These are phyloP conservation scores for Candida dajiaensis DNA, from an alignment of 805 yeast genomes.

Conservation along the genomic window DNA sequence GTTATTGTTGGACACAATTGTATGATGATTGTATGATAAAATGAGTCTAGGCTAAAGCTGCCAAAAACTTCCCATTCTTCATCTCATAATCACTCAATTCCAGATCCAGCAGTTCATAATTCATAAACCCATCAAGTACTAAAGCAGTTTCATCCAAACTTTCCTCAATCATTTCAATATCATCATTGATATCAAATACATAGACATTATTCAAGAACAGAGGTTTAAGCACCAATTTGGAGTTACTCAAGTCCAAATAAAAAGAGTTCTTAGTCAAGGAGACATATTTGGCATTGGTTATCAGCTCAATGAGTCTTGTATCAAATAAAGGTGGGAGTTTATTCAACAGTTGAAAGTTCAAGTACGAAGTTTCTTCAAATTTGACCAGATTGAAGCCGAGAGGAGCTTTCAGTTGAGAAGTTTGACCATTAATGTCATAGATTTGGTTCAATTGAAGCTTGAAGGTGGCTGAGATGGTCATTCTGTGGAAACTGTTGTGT, in stretches of 20 bases:
- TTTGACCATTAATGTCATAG: background rate
- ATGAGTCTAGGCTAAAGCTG: background rate
- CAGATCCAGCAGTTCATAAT: background rate
- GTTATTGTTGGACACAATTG: too few relatives aligned
- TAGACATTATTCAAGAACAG: background rate
- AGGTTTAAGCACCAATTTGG: background rate
- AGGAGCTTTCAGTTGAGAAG: background rate
- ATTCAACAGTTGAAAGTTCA: slow-evolving; percentile 12
- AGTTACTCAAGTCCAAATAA: slow-evolving; percentile 2
- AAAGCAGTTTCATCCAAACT: background rate
- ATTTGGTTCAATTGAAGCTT: background rate
- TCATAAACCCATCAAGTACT: background rate
- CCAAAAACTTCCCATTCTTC: background rate
- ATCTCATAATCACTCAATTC: background rate
- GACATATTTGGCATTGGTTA: slow-evolving; percentile 21
- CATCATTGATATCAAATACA: background rate
- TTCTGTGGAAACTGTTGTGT: background rate
- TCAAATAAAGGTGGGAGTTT: background rate
- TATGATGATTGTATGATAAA: too few relatives aligned
- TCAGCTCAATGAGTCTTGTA: slow-evolving; percentile 11
- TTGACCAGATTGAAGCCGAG: slow-evolving; percentile 12
- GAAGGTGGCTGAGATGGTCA: background rate
- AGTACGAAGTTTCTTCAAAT: slow-evolving; percentile 17
- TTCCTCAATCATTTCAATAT: background rate
- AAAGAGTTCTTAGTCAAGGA: slow-evolving; percentile 18